Percentiles rank a stretch among this genome's conserved stretches.
Evolutionary conservation across 768 basidiomycete species (phyloP).

Genomic region (Leucocoprinus birnbaumii): DNA sequence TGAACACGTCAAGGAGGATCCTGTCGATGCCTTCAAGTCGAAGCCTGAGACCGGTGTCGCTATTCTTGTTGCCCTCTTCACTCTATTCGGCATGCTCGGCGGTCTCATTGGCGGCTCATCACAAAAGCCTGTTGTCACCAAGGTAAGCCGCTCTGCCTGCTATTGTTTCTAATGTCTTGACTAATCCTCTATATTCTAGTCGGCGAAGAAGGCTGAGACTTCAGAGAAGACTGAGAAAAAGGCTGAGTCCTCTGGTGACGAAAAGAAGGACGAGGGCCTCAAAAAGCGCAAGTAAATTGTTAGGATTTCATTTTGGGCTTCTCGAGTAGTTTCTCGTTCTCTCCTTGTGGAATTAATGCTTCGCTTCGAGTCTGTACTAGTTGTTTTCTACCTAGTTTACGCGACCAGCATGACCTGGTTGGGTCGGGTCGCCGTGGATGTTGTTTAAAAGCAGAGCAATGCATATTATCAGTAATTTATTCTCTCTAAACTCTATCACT

Average conservation of each 20-base stretch:
- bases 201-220: slow-evolving; percentile 76
- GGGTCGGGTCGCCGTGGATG: slow-evolving; percentile 10
- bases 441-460: slow-evolving; percentile 13
- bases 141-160: slow-evolving; percentile 36
- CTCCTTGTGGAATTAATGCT: not conserved
- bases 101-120: slow-evolving; percentile 72
- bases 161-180: slow-evolving; percentile 9
- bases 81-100: slow-evolving; percentile 83
- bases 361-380: slow-evolving; percentile 11
- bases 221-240: slow-evolving; percentile 67
- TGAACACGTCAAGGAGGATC: slow-evolving; percentile 72
- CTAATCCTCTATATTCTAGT: too few relatives aligned
- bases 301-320: slow-evolving; percentile 15
- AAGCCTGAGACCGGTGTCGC: slow-evolving; percentile 87
- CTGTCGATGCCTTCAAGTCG: slow-evolving; percentile 78
- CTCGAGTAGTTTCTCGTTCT: slow-evolving; percentile 1
- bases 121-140: slow-evolving; percentile 69
- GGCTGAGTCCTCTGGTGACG: slow-evolving; percentile 62
- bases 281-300: slow-evolving; percentile 63
- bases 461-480: slow-evolving; percentile 12
- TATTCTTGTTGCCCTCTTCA: slow-evolving; percentile 69
- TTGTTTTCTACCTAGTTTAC: slow-evolving; percentile 9
- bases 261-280: slow-evolving; percentile 68
- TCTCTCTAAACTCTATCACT: too few relatives aligned
- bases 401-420: slow-evolving; percentile 14